Evolutionary conservation across 306 rosid genomes (phyloP), one percentile per base, ranked within the genome.

Genomic region (Macrotyloma uniflorum): DNA sequence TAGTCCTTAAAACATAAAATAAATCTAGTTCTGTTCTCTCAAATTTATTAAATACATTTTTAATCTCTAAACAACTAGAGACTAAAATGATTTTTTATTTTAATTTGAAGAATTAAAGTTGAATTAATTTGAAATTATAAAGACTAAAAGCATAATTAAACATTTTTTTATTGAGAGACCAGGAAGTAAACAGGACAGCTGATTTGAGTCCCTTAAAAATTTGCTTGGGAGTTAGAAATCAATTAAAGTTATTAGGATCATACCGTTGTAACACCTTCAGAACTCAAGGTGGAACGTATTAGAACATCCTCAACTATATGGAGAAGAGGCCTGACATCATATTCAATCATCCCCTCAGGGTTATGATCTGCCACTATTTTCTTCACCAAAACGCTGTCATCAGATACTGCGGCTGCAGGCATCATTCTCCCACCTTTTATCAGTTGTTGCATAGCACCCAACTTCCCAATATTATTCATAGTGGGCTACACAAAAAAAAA

Each of bases 261-360:
- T 83, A 80, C 89, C 78, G 42, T 51, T 51, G 86, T 67, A 79
- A 43, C 63, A 63, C 32, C 54, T 19, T 85, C 85, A 14, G 79
- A 30, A 23, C n/a, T 68, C 6, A 76, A 19, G 67, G 83, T 80
- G 64, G 90, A 80, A 5, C 59, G 81, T 45, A 26, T 74, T 28
- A 90, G 83, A 78, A 90, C 83, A 72, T 90, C 88, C 70, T 90
- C 93, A 23, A 90, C 90, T 19, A 87, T 67, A 45, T 46, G 76
- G 15, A 90, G 87, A 80, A 90, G 90, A 38, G 91, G 84, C 66
- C 75, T 84, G 38, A 79, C 77, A 70, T 87, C 86, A 53, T 82
- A 81, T 1, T 82, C 87, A 5, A 76, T 77, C 47, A 76, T 77
- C 47, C 69, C 87, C 45, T 86, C 91, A 22, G 91, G 88, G 47